Evolutionary conservation across 2,329 filamentous ascomycete species (phyloP).

Genomic region (Pseudogymnoascus sp.): DNA sequence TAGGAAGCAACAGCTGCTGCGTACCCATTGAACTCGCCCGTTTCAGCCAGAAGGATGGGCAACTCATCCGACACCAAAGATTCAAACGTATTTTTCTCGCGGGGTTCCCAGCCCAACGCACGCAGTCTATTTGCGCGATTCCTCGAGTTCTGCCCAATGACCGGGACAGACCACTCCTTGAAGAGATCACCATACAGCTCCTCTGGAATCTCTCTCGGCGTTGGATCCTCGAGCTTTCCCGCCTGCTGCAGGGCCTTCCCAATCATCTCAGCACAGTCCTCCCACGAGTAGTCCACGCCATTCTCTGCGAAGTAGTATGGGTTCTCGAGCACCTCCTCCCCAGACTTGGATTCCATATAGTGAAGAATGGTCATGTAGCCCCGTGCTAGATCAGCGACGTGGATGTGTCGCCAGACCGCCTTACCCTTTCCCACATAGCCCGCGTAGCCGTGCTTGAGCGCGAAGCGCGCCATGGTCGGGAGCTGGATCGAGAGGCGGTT

Average conservation of each 20-base stretch:
- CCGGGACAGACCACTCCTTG: conserved; percentile 28
- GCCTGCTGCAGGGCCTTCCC: conserved; percentile 30
- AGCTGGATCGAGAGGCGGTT: conserved; percentile 38
- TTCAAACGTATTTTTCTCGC: conserved; percentile 34
- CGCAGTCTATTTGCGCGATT: conserved; percentile 36
- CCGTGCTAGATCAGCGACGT: conserved; percentile 39
- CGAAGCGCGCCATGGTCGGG: conserved; percentile 38
- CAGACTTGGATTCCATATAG: conserved; percentile 31
- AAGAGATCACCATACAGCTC: conserved; percentile 35
- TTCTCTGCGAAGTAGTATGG: conserved; percentile 44
- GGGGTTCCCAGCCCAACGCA: conserved; percentile 37
- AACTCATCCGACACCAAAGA: conserved; percentile 36
- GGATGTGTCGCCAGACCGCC: conserved; percentile 35
- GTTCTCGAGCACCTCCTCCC: conserved; percentile 30
- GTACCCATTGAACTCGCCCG: conserved; percentile 11
- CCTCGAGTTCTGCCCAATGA: conserved; percentile 36
- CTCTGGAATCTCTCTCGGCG: conserved; percentile 28
- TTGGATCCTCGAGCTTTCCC: conserved; percentile 31
- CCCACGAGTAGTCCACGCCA: conserved; percentile 36
- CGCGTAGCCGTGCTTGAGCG: conserved; percentile 22
- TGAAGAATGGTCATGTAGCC: conserved; percentile 39
- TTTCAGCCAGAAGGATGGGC: conserved; percentile 30
- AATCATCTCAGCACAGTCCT: conserved; percentile 31
- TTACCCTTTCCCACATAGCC: conserved; percentile 37
- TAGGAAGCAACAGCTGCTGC: conserved; percentile 13